phyloP scores from a whole-genome alignment of 2,329 filamentous ascomycete genomes.

The Aspergillus persii region DNA sequence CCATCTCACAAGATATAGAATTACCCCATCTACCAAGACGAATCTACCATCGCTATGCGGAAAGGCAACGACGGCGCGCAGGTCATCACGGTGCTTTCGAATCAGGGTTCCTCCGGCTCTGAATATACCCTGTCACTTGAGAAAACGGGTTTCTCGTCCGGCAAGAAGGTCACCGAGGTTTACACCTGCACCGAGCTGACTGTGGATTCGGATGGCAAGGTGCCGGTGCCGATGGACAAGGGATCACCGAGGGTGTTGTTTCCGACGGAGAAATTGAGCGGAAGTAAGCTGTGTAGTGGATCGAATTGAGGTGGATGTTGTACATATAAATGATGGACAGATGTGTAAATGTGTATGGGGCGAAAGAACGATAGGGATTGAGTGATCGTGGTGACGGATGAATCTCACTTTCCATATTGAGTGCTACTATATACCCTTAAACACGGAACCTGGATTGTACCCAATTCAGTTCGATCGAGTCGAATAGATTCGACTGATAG shows the following conservation, averaged over 20 bases:
- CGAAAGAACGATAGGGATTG: no score
- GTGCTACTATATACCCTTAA: no score
- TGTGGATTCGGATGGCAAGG: conserved; percentile 42
- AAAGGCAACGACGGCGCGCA: conserved; percentile 42
- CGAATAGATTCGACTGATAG: no score
- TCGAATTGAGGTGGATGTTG: neutral
- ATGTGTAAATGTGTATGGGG: no score
- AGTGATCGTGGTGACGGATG: no score
- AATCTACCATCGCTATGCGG: conserved; percentile 45
- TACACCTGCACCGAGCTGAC: conserved; percentile 43
- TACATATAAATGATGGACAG: no score
- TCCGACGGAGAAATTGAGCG: conserved; percentile 12
- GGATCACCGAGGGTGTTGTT: conserved; percentile 45
- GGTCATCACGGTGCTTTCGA: conserved; percentile 42
- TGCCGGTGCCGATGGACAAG: conserved; percentile 44
- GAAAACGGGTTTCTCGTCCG: conserved; percentile 25
- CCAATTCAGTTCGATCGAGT: no score
- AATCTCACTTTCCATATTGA: no score
- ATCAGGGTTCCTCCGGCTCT: conserved; percentile 35
- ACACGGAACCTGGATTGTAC: no score
- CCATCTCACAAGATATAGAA: conserved; percentile 21
- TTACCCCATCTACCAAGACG: conserved; percentile 45
- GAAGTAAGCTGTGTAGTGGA: conserved; percentile 12
- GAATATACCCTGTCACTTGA: conserved; percentile 26
- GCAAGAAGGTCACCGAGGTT: conserved; percentile 26